Percentiles rank a stretch among this genome's conserved stretches.
phyloP scores from a whole-genome alignment of 1,284 basidiomycete species.

The Microbotryomycetes sp. region DNA sequence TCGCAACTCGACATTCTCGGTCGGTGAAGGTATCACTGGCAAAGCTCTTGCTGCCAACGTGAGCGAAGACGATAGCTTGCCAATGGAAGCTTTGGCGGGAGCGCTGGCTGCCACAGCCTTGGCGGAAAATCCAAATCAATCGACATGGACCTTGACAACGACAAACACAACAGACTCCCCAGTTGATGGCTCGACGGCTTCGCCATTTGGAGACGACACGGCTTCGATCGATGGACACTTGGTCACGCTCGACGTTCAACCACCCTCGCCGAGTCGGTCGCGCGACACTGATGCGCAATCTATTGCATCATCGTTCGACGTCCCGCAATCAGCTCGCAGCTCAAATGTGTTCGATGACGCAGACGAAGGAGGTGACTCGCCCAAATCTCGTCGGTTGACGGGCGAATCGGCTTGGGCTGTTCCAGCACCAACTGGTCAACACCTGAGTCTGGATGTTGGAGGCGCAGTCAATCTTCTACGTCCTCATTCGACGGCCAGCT shows the following conservation, averaged over 20 bases:
- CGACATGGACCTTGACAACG: background rate
- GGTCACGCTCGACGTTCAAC: background rate
- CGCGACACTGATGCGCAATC: background rate
- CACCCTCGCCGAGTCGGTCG: background rate
- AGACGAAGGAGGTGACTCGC: background rate
- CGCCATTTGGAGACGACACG: background rate
- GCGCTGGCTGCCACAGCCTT: background rate
- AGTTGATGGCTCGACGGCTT: background rate
- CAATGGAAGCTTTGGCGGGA: background rate
- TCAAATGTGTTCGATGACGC: slow-evolving; percentile 12
- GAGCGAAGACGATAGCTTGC: background rate
- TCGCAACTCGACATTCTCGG: slow-evolving; percentile 3
- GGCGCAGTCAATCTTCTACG: background rate
- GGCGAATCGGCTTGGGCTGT: background rate
- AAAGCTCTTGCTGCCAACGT: background rate
- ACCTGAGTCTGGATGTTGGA: too few relatives aligned
- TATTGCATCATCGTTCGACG: slow-evolving; percentile 15
- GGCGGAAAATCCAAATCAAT: background rate
- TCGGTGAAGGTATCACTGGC: background rate
- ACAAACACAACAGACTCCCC: background rate
- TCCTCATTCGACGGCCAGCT: background rate
- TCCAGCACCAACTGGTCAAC: background rate
- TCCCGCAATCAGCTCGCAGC: slow-evolving; percentile 15
- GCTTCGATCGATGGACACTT: background rate
- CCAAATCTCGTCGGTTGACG: background rate